Evolutionary conservation across 306 rosid genomes (phyloP).

Genomic region (Psophocarpus tetragonolobus): DNA sequence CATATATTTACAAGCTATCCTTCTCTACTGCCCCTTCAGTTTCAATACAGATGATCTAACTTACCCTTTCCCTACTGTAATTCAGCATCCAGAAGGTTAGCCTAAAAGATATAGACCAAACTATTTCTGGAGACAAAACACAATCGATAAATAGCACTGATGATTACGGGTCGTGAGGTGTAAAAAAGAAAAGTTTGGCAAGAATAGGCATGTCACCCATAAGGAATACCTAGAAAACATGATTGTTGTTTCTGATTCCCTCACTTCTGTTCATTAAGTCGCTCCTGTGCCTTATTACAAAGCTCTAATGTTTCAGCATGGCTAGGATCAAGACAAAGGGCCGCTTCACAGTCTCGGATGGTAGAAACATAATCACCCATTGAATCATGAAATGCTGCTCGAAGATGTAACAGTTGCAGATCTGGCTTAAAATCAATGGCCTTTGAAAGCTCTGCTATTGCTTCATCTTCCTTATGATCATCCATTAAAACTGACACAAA

Average conservation of each 20-base stretch:
- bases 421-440: neutral
- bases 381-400: constrained; percentile 4
- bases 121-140: neutral
- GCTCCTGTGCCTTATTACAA: neutral
- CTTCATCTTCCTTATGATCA: neutral
- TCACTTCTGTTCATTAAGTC: neutral
- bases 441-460: neutral
- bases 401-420: neutral
- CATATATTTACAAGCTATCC: neutral
- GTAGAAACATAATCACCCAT: neutral
- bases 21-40: neutral
- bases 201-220: neutral
- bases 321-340: constrained; percentile 10
- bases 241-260: neutral
- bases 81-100: neutral
- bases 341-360: neutral
- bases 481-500: neutral
- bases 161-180: neutral
- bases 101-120: neutral
- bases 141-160: neutral
- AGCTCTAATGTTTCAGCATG: neutral
- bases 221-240: neutral
- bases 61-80: neutral
- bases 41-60: neutral
- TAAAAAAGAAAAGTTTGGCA: neutral